Base-by-base conservation (phyloP, 2,329 filamentous ascomycete species). In the Sporothrix protearum region DNA sequence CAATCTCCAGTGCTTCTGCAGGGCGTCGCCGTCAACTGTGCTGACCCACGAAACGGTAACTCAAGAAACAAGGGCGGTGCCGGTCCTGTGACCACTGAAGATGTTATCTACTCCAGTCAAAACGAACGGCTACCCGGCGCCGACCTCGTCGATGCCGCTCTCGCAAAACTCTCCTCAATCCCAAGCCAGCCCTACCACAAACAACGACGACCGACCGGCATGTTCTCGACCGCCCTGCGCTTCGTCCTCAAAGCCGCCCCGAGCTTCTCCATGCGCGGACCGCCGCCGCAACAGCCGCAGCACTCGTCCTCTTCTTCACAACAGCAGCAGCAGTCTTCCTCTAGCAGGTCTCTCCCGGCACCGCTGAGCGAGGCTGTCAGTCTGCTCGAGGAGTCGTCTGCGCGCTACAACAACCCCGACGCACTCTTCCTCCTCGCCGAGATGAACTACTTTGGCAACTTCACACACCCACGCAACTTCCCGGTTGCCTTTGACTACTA, bases 401-500 rank as follows among this genome's bases (percentile, higher is more conserved):
- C 85, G 16, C 80, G 80, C 19, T 81, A 84, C 73, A 87, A 88
- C 75, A 89, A 93, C 78, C 87, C 92, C 1, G 94, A 99, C 79
- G 96, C 96, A 5, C 88, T 98, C 61, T 97, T 91, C 78, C 84
- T 97, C 19, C 86, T 99, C 30, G 96, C 93, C 22, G 93, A 99
- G 79, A 91, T 99, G 86, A 97, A 96, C 83, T 98, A 98, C 81
- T 94, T 96, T 77, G 96, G 96, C 79, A 97, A 98, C 81, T 97
- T 91, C 81, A 92, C 92, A 28, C 87, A 97, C 77, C 94, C 95
- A 1, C 87, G 91, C 75, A 89, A 97, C 78, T 93, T 97, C 76
- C 84, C 87, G 42, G 85, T 88, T 64, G 93, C 96, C 0, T 97
- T 97, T 79, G 85, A 87, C 75, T 87, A 93, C 82, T 99, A 98